Evolutionary conservation across 1,139 yeast genomes (phyloP), one percentile per base, ranked within the genome.

Genomic region (Pichia cactophila): DNA sequence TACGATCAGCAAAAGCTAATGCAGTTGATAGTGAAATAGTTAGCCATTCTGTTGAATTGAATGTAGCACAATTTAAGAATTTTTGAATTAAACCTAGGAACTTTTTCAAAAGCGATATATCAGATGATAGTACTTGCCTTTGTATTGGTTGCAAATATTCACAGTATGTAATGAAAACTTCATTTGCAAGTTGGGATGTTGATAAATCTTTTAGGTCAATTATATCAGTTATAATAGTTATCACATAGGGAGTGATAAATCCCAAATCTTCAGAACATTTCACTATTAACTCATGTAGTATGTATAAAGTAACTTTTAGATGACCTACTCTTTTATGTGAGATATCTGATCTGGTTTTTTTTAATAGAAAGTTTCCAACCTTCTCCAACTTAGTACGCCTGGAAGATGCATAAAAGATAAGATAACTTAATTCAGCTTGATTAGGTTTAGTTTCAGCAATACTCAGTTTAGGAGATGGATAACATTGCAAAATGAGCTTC

Each of bases 381-480:
- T 90, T 90, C 58, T 86, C 92, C 56, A 92, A 73, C 64, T 92
- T 92, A 41, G 88, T 83, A 53, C 96, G 74, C 58, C 97, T 74
- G 8, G 96, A 85, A 41, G 95, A 83, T n/a, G 95, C 96, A 65
- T 90, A 90, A 70, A 86, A 92, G 41, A 90, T 69, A 58, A 92
- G 73, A 64, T 89, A 89, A 52, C 95, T 85, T 47, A 94, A 73
- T 65, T 92, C 97, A 16, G 95, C 87, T 1, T 95, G 81, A 65
- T 90, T 90, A 11, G 98, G 96, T 59, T 85, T 83, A 69, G 89
- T 89, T 59, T 89, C 96, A 7, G 78, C 75, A n/a, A 52, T 50
- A 4, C 60, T 54, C 14, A 61, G 52, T 8, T 82, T 83, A 54
- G 87, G 76, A 2, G 97, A 96, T 1, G 94, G 98, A 65, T 90